Conservation (phyloP, 805 yeast genomes). For the Starmerella scarabaei region DNA sequence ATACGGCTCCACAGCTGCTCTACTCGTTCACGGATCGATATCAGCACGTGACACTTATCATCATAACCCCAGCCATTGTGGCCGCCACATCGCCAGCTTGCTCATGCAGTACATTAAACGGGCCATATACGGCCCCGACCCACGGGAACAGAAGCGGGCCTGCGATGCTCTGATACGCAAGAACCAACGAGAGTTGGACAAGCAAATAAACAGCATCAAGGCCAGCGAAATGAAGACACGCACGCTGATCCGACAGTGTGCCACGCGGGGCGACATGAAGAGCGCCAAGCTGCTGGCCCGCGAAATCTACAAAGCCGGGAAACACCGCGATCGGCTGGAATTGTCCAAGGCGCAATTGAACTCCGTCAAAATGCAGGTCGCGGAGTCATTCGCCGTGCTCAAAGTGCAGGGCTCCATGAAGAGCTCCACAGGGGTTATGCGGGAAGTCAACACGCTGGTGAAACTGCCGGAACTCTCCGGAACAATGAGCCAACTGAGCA, state of each 20-base stretch:
- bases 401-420: constrained; percentile 73
- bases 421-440: constrained; percentile 68
- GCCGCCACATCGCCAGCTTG: no score
- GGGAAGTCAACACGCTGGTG: constrained; percentile 70
- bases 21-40: no score
- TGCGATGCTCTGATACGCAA: constrained; percentile 70
- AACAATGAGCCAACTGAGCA: constrained; percentile 75
- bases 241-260: constrained; percentile 56
- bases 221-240: constrained; percentile 64
- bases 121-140: constrained; percentile 94
- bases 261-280: constrained; percentile 61
- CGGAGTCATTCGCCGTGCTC: constrained; percentile 79
- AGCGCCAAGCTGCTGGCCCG: constrained; percentile 69
- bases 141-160: constrained; percentile 64
- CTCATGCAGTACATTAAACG: constrained; percentile 79
- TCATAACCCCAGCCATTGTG: no score
- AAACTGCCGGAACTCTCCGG: constrained; percentile 64
- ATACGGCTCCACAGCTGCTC: no score
- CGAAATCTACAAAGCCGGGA: constrained; percentile 61
- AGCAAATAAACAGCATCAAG: constrained; percentile 51
- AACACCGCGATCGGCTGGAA: constrained; percentile 60
- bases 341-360: constrained; percentile 76
- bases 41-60: no score
- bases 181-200: constrained; percentile 73
- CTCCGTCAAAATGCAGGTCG: constrained; percentile 75